These are phyloP conservation scores for Boeremia lycopersici DNA, from an alignment of 2,329 filamentous ascomycete genomes.

Conservation along the genomic window DNA sequence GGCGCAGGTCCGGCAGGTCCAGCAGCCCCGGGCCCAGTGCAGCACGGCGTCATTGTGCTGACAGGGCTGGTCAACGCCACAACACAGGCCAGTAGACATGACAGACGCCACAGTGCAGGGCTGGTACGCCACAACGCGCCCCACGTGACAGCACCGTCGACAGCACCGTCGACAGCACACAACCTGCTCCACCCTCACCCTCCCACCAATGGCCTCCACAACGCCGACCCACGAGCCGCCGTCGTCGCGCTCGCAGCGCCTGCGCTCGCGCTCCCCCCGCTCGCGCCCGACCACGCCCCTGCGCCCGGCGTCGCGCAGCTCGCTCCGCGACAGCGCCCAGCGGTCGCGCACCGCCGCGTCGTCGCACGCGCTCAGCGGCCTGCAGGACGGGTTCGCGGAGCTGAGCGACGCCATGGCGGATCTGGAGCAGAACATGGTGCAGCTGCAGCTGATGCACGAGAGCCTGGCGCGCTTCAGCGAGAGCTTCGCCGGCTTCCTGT, in stretches of 20 bases:
- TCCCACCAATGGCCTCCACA: constrained; percentile 33
- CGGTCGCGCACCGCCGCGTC: constrained; percentile 52
- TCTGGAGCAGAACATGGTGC: constrained; percentile 95
- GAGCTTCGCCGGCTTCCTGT: constrained; percentile 93
- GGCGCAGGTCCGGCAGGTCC: neutral
- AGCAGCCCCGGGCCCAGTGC: constrained; percentile 3
- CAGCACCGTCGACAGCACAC: neutral
- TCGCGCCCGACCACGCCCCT: constrained; percentile 91
- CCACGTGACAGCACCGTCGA: neutral
- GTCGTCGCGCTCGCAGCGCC: constrained; percentile 26
- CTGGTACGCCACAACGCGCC: too few species aligned
- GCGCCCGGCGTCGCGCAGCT: constrained; percentile 86
- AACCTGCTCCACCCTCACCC: too few species aligned
- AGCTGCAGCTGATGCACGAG: constrained; percentile 96
- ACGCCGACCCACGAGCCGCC: constrained; percentile 32
- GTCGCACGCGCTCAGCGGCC: constrained; percentile 74
- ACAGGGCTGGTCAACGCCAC: constrained; percentile 5
- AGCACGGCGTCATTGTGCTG: constrained; percentile 10
- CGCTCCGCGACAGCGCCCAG: constrained; percentile 66
- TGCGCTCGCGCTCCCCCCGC: constrained; percentile 58
- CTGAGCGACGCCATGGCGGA: constrained; percentile 93
- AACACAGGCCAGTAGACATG: too few species aligned
- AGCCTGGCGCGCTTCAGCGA: constrained; percentile 91
- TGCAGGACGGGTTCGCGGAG: constrained; percentile 92
- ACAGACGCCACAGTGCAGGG: too few species aligned